Conservation (phyloP, 495 filamentous ascomycete genomes). For the Aspergillus egyptiacus region DNA sequence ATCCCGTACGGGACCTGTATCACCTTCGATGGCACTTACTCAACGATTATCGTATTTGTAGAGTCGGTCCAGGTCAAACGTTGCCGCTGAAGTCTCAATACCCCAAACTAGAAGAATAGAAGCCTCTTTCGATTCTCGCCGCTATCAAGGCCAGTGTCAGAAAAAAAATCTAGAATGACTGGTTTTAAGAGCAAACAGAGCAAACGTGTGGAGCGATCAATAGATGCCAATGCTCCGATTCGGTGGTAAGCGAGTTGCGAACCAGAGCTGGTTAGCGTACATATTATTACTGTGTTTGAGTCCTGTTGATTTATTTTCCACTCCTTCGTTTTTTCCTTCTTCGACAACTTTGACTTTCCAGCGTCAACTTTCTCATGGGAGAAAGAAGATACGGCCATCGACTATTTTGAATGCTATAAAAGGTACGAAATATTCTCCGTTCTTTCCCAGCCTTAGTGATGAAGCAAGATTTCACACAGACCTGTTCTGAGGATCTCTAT, state of each 20-base stretch:
- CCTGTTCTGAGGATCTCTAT: slow-evolving; percentile 48
- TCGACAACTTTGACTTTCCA: not conserved
- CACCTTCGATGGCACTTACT: not conserved
- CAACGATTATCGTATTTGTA: too few species aligned
- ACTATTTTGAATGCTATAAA: not conserved
- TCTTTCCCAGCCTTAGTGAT: slow-evolving; percentile 34
- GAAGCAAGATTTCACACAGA: slow-evolving; percentile 52
- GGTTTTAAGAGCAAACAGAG: slow-evolving; percentile 21
- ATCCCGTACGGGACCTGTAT: too few species aligned
- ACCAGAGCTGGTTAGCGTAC: not conserved
- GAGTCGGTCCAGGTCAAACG: too few species aligned
- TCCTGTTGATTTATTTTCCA: slow-evolving; percentile 6
- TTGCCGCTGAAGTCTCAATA: not conserved
- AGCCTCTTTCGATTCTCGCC: not conserved
- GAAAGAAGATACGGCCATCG: too few species aligned
- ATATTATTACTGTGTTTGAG: too few species aligned
- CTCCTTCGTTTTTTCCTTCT: slow-evolving; percentile 1
- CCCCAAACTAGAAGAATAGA: not conserved
- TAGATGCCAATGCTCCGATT: slow-evolving; percentile 10
- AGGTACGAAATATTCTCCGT: slow-evolving; percentile 6
- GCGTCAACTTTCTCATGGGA: too few species aligned
- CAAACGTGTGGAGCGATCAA: slow-evolving; percentile 1
- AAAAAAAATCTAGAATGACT: slow-evolving; percentile 20
- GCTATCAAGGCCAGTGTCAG: slow-evolving; percentile 8
- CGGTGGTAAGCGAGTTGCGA: slow-evolving; percentile 19